A percentile compares a stretch with the other conserved stretches of the same genome.
phyloP scores from a whole-genome alignment of 1,139 yeast species.

The Arxiozyma slooffiae region DNA sequence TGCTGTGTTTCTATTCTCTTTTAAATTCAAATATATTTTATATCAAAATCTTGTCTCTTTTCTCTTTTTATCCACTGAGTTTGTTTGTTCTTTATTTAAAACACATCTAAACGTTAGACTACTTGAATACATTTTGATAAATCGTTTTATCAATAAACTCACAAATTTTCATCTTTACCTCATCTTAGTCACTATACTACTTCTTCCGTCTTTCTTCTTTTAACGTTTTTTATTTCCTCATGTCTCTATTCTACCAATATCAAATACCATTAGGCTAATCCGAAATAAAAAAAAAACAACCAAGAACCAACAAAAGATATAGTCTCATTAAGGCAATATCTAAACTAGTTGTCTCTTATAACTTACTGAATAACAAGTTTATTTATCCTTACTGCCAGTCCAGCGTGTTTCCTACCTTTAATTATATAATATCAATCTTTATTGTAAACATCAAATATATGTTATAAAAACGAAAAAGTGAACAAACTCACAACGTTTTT shows the following conservation, averaged over 20 bases:
- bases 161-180: background rate
- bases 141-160: background rate
- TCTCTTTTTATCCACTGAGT: slow-evolving; percentile 35
- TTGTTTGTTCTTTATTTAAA: too few relatives aligned
- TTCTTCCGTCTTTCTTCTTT: background rate
- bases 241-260: background rate
- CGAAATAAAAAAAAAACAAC: background rate
- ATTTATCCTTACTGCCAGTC: background rate
- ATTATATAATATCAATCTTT: background rate
- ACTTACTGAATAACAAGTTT: background rate
- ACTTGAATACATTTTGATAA: background rate
- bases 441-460: background rate
- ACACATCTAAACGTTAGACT: too few relatives aligned
- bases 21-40: background rate
- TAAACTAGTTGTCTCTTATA: background rate
- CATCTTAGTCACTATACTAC: background rate
- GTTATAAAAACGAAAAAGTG: background rate
- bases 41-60: background rate
- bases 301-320: background rate
- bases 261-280: background rate
- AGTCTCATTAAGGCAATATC: background rate
- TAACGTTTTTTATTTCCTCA: background rate
- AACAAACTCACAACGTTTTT: background rate
- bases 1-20: background rate
- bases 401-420: too few relatives aligned